A percentile compares a stretch with the other conserved stretches of the same genome.
These are phyloP conservation scores for Pulchroboletus neoregius DNA, from an alignment of 1,284 basidiomycete species.

Conservation along the genomic window DNA sequence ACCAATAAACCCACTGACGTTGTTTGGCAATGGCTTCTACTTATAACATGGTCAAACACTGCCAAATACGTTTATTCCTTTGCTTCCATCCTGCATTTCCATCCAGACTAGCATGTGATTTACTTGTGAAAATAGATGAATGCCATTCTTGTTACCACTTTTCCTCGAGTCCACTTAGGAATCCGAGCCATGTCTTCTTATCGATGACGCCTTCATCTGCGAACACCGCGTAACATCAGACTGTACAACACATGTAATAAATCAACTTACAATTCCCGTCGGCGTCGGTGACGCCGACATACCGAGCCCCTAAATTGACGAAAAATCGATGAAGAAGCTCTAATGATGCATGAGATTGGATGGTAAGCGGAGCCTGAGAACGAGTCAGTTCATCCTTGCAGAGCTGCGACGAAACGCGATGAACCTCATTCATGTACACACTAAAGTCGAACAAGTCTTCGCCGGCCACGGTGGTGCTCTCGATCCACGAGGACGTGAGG, in stretches of 20 bases:
- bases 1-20: background rate
- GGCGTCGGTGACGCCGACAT: constrained; percentile 80
- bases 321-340: constrained; percentile 91
- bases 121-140: background rate
- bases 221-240: constrained; percentile 6
- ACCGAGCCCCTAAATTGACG: constrained; percentile 87
- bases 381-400: constrained; percentile 1
- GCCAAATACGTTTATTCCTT: background rate
- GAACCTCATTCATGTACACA: constrained; percentile 85
- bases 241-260: background rate
- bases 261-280: constrained; percentile 72
- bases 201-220: constrained; percentile 86
- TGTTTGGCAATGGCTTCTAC: constrained; percentile 27
- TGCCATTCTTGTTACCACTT: constrained; percentile 30
- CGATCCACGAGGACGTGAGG: constrained; percentile 53
- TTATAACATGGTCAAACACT: constrained; percentile 25
- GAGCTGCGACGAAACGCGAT: constrained; percentile 16
- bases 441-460: constrained; percentile 80
- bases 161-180: constrained; percentile 70
- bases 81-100: no score
- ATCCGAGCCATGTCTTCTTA: constrained; percentile 89
- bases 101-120: no score
- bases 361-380: constrained; percentile 75
- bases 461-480: constrained; percentile 30
- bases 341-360: constrained; percentile 79